Evolutionary conservation across 768 basidiomycete species (phyloP).

Genomic region (Boletus fagicola): DNA sequence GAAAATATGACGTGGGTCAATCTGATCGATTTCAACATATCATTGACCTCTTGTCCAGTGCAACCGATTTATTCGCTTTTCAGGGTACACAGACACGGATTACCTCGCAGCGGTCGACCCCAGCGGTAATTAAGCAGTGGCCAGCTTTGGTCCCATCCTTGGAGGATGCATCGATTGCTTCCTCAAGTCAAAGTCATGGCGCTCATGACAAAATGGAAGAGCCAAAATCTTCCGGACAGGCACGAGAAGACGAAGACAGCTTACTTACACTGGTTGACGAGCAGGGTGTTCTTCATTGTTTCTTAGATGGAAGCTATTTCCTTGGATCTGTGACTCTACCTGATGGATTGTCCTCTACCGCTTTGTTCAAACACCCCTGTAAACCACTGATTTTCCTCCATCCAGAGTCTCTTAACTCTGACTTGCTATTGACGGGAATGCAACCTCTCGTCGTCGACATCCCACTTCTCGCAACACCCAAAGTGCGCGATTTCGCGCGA

Average conservation of each 20-base stretch:
- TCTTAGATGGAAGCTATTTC: conserved; percentile 74
- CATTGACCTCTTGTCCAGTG: conserved; percentile 42
- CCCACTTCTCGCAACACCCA: conserved; percentile 55
- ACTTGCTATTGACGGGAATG: conserved; percentile 26
- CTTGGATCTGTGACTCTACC: conserved; percentile 50
- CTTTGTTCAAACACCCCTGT: conserved; percentile 43
- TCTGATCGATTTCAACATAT: conserved; percentile 5
- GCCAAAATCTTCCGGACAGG: conserved; percentile 24
- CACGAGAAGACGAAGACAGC: conserved; percentile 56
- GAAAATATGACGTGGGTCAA: conserved; percentile 60
- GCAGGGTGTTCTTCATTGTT: conserved; percentile 56
- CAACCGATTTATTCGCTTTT: conserved; percentile 79
- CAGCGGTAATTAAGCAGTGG: conserved; percentile 66
- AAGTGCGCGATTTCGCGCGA: conserved; percentile 66
- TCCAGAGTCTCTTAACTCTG: conserved; percentile 32
- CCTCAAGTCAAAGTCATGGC: conserved; percentile 38
- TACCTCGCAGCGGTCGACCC: conserved; percentile 43
- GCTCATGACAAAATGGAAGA: conserved; percentile 27
- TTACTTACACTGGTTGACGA: conserved; percentile 62
- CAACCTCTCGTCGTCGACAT: conserved; percentile 50
- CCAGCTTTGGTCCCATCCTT: conserved; percentile 59
- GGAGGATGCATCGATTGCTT: conserved; percentile 58
- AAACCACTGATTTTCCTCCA: conserved; percentile 52
- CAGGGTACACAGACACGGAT: conserved; percentile 61
- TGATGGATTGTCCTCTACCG: conserved; percentile 33